Base-by-base conservation (phyloP, 768 basidiomycete genomes). In the Tylopilus balloui region DNA sequence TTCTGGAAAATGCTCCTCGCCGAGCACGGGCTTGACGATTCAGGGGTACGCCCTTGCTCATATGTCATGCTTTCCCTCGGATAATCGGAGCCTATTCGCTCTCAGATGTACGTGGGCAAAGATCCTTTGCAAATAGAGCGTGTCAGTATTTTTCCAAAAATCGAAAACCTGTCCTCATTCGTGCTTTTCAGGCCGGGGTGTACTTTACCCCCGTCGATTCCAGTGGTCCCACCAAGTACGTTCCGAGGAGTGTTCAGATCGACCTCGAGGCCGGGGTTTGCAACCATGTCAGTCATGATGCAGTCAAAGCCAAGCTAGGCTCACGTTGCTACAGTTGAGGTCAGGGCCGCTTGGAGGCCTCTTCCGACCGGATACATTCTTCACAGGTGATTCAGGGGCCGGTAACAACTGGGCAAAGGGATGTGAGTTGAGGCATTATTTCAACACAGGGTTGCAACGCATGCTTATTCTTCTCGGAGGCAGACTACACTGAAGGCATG, bases 401-500 rank as follows among this genome's bases (percentile, higher is more conserved):
- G 93, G 92, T 15, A 96, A 97, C 60, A 95, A 94, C 55, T 96
- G 91, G 88, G 92, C 92, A 14, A 95, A 96, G 71, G 91, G 89
- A 77, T 89, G 88, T 89, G 58, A 70, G 85, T 70, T 45, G 44
- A 9, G 12, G 9, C 73, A 35, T 31, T 35, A n/a, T 40, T 21
- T 21, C 48, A 28, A 17, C 48, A 35, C 36, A 45, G 21, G n/a
- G 49, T 54, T 45, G 19, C 31, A 23, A 17, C 42, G 25, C 29
- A 54, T 48, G 51, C 54, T 69, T 45, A 65, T 45, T 52, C 42
- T 49, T 42, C 42, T 46, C 55, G 25, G 58, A 48, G 57, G 29
- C 50, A 89, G 88, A 81, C 68, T 95, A 94, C 62, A 95, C 92
- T 3, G 93, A 94, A 72, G 90, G 92, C 81, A 70, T 51, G 49